Evolutionary conservation across 148 eudicot species (phyloP).

Genomic region (Mesembryanthemum crystallinum): DNA sequence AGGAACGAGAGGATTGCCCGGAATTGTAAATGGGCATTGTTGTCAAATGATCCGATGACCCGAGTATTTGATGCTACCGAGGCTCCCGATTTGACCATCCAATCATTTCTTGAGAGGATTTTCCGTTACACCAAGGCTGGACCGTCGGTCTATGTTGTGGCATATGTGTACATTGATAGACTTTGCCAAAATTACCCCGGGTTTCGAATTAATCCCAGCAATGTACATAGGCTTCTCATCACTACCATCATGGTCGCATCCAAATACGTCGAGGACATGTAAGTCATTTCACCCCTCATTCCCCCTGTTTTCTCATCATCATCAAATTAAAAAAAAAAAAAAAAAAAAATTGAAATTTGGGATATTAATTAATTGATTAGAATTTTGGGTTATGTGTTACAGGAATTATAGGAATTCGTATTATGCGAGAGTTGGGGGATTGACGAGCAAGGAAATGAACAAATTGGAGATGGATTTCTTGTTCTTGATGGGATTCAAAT

Average conservation of each 20-base stretch:
- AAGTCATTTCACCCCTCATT: conserved; percentile 28
- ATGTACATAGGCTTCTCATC: conserved; percentile 90
- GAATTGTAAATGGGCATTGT: conserved; percentile 34
- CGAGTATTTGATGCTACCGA: conserved; percentile 67
- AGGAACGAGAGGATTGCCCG: conserved; percentile 64
- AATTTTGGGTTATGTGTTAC: conserved; percentile 11
- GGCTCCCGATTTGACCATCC: conserved; percentile 85
- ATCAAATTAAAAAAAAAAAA: too few relatives aligned
- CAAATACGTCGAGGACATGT: conserved; percentile 90
- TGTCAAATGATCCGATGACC: conserved; percentile 37
- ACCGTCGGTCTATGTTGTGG: conserved; percentile 84
- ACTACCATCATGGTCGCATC: conserved; percentile 94
- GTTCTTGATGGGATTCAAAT: conserved; percentile 74
- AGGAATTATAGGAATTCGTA: conserved; percentile 93
- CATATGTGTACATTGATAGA: conserved; percentile 87
- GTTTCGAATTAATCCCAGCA: conserved; percentile 60
- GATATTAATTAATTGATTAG: too few relatives aligned
- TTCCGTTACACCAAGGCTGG: conserved; percentile 82
- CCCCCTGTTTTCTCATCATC: too few relatives aligned
- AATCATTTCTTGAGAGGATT: conserved; percentile 78
- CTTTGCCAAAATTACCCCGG: conserved; percentile 63
- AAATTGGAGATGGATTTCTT: conserved; percentile 75
- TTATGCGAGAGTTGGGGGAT: conserved; percentile 89
- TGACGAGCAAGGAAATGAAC: conserved; percentile 78
- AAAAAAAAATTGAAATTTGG: too few relatives aligned